phyloP scores from a whole-genome alignment of 129 eudicot genomes.

The Scalesia atractyloides region DNA sequence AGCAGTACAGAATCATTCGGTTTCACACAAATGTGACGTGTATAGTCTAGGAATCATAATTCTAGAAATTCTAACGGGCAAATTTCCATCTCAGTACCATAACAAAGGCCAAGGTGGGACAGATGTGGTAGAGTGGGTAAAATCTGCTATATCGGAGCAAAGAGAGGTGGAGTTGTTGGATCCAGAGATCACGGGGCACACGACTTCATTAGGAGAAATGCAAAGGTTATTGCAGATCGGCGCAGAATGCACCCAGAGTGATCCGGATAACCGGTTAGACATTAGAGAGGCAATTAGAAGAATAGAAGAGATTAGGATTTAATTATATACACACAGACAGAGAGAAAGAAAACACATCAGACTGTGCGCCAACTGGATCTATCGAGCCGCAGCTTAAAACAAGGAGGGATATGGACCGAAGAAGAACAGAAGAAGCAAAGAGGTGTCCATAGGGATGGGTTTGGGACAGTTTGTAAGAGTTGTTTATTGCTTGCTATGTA shows the following conservation, averaged over 20 bases:
- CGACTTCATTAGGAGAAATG: conserved; percentile 34
- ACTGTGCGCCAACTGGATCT: not conserved
- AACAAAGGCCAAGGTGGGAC: conserved; percentile 54
- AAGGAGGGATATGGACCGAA: not conserved
- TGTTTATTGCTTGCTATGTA: not conserved
- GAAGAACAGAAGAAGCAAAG: not conserved
- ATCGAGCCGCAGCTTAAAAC: not conserved
- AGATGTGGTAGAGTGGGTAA: conserved; percentile 57
- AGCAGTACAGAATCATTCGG: conserved; percentile 31
- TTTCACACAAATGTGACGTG: conserved; percentile 71
- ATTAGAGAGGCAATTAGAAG: conserved; percentile 47
- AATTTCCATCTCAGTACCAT: conserved; percentile 52
- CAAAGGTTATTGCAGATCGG: conserved; percentile 55
- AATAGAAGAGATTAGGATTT: conserved; percentile 41
- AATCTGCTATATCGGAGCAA: conserved; percentile 53
- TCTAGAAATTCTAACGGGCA: conserved; percentile 69
- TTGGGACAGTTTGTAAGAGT: not conserved
- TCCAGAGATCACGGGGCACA: conserved; percentile 44
- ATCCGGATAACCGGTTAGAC: conserved; percentile 48
- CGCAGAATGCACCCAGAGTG: conserved; percentile 49
- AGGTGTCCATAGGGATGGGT: not conserved
- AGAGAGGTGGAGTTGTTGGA: conserved; percentile 56
- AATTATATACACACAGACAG: not conserved
- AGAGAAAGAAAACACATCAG: not conserved
- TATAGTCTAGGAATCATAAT: conserved; percentile 72